Evolutionary conservation across 768 basidiomycete species (phyloP).

Genomic region (Mycena haematopus): DNA sequence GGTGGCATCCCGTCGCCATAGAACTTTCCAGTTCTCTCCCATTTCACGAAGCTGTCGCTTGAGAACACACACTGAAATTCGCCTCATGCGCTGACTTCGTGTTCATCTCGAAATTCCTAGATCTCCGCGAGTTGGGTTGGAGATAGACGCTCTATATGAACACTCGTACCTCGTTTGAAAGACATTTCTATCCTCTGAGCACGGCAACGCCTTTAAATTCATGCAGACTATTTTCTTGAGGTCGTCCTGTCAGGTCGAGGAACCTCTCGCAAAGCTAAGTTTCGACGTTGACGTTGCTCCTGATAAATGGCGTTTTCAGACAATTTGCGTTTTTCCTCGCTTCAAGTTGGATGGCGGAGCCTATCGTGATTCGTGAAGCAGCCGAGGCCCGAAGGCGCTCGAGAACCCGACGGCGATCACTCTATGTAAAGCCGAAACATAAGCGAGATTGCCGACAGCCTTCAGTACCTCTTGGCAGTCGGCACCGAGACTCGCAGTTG

Average conservation of each 20-base stretch:
- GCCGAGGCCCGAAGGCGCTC: no score
- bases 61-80: background rate
- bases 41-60: background rate
- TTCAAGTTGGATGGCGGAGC: no score
- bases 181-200: background rate
- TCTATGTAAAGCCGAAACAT: no score
- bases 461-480: no score
- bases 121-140: background rate
- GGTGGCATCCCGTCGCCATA: background rate
- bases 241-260: background rate
- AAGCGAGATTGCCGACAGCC: no score
- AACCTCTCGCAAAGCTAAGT: background rate
- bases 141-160: background rate
- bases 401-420: background rate
- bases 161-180: background rate
- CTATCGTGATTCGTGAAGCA: no score
- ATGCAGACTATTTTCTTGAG: background rate
- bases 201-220: no score
- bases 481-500: no score
- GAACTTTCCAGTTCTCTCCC: background rate
- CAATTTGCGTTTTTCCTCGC: background rate
- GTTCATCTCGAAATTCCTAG: background rate
- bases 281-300: conserved; percentile 1
- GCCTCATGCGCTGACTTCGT: background rate
- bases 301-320: background rate